Evolutionary conservation across 176 grass and related monocot species (phyloP), one percentile per base, ranked within the genome.

Genomic region (Typha latifolia): DNA sequence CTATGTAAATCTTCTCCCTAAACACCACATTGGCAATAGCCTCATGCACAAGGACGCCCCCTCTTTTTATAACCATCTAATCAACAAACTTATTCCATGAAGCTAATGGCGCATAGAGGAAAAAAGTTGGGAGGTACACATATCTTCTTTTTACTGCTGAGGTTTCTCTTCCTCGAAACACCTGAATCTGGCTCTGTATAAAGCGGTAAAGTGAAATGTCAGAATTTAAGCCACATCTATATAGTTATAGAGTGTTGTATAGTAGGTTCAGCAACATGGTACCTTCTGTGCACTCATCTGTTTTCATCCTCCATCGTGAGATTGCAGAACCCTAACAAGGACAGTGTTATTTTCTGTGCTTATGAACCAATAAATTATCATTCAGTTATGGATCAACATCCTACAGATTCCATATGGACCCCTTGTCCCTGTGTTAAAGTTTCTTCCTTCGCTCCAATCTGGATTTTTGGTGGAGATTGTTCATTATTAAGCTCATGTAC

Each of bases 91-190:
- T 4, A 6, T 37, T 37, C 34, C 37, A 43, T 8, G 9, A 43
- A 43, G 37, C 5, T 1, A 43, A 43, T 9, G 37, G 9, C 2
- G 8, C 37, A 43, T 43, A 57, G 52, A 3, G 21, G 52, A 16
- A 18, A 57, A 57, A 57, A 0, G 0, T 18, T 18, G 5, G 15
- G 19, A 57, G 52, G 64, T 57, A 72, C 48, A 72, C 87, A 65
- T 86, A 90, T 84, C 87, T 90, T 86, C 72, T 16, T 76, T 61
- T 26, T 32, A 13, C 57, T 14, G 62, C 74, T 74, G 61, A 77
- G 63, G 63, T 76, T 80, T 62, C 63, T 80, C 71, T 77, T 81
- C 62, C 59, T 21, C 20, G 32, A 74, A 72, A 55, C 66, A 62
- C 64, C 70, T 31, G 34, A 51, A 26, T 55, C 47, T 71, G 67